Percentiles rank a stretch among this genome's conserved stretches.
Evolutionary conservation across 1,139 yeast species (phyloP).

Genomic region (Hyphopichia buzzinii): DNA sequence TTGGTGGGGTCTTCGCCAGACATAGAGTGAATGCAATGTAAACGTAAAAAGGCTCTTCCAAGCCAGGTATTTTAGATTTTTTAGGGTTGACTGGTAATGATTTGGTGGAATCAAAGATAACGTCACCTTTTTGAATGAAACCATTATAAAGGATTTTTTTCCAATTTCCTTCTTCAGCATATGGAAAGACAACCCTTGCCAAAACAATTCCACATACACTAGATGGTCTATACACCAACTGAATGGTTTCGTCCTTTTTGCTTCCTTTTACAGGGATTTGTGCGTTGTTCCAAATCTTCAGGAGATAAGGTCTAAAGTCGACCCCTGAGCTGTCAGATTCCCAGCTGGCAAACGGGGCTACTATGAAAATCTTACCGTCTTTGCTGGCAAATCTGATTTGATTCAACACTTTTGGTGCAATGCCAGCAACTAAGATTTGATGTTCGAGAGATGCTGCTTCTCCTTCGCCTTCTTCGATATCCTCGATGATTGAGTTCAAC

Average conservation of each 20-base stretch:
- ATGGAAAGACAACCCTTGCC: conserved; percentile 3
- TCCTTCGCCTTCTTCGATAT: conserved; percentile 27
- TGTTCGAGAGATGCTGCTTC: conserved; percentile 2
- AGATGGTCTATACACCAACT: conserved; percentile 3
- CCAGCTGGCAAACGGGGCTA: conserved; percentile 5
- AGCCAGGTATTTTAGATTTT: conserved; percentile 3
- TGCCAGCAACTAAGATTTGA: not conserved
- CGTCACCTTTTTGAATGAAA: not conserved
- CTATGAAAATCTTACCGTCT: conserved; percentile 3
- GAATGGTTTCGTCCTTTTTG: not conserved
- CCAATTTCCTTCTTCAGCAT: conserved; percentile 6
- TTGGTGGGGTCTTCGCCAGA: conserved; percentile 2
- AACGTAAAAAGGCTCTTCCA: conserved; percentile 3
- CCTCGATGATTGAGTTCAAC: conserved; percentile 1
- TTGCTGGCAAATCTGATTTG: conserved; percentile 2
- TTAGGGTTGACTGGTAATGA: conserved; percentile 1
- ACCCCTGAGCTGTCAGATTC: conserved; percentile 2
- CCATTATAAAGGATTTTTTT: not conserved
- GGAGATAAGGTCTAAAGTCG: conserved; percentile 3
- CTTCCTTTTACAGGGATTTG: conserved; percentile 1
- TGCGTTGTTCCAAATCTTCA: conserved; percentile 2
- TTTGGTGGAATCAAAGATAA: conserved; percentile 1
- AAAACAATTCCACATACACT: conserved; percentile 3
- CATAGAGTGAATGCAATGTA: conserved; percentile 1
- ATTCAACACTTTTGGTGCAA: not conserved